A percentile compares a stretch with the other conserved stretches of the same genome.
Evolutionary conservation across 140 eudicot species (phyloP).

Genomic region (Flaveria floridana): DNA sequence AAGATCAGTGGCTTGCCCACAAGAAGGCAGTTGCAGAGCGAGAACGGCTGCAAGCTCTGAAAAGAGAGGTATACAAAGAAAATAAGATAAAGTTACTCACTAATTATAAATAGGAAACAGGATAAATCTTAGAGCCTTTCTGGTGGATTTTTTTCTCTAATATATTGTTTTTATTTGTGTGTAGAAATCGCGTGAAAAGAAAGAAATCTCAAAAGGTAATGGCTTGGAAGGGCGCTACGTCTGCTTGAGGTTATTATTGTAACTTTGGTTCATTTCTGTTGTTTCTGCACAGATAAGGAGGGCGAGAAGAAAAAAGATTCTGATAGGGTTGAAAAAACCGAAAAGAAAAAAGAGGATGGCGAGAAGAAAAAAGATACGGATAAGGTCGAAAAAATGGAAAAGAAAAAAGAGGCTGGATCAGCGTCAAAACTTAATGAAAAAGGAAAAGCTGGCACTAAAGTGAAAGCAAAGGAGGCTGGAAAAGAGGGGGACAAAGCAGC

Average conservation of each 20-base stretch:
- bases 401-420: constrained; percentile 47
- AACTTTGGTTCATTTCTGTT: neutral
- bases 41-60: constrained; percentile 45
- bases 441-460: constrained; percentile 38
- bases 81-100: neutral
- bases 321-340: constrained; percentile 40
- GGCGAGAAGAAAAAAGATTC: constrained; percentile 42
- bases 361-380: constrained; percentile 39
- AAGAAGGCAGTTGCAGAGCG: constrained; percentile 77
- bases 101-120: neutral
- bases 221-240: neutral
- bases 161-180: constrained; percentile 14
- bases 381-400: constrained; percentile 43
- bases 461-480: constrained; percentile 39
- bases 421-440: constrained; percentile 34
- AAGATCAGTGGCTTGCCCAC: constrained; percentile 81
- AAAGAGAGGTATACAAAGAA: constrained; percentile 58
- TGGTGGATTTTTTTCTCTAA: constrained; percentile 17
- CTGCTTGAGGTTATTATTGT: constrained; percentile 3
- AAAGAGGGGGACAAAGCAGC: constrained; percentile 37
- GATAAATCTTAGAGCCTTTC: neutral
- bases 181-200: constrained; percentile 42
- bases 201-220: constrained; percentile 62
- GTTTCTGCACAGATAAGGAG: constrained; percentile 45
- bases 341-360: constrained; percentile 51